These are phyloP conservation scores for Rhizopus delemar DNA, from an alignment of 371 early-diverging fungal genomes.

Conservation along the genomic window DNA sequence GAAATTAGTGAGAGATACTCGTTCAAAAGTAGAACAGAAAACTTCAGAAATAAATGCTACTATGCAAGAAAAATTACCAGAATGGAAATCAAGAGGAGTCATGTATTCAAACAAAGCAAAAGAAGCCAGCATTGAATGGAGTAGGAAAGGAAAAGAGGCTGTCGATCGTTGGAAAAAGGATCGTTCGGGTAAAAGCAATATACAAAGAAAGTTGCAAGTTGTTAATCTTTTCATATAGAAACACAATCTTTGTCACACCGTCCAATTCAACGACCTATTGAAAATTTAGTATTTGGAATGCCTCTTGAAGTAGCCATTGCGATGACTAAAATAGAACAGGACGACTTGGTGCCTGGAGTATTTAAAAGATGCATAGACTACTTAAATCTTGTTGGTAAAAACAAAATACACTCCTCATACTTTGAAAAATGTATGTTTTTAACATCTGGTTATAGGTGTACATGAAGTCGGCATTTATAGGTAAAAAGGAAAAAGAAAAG, in stretches of 20 bases:
- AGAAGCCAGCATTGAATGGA: conserved; percentile 54
- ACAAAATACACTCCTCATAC: too few relatives aligned
- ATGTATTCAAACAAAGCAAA: conserved; percentile 48
- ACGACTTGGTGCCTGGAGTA: conserved; percentile 68
- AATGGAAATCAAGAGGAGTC: conserved; percentile 45
- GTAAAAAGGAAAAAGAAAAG: conserved; percentile 14
- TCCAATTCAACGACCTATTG: conserved; percentile 13
- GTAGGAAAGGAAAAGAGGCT: conserved; percentile 48
- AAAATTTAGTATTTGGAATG: conserved; percentile 55
- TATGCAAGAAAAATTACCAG: conserved; percentile 51
- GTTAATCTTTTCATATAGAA: neutral
- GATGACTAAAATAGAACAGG: conserved; percentile 53
- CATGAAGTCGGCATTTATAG: conserved; percentile 64
- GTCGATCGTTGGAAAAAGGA: conserved; percentile 59
- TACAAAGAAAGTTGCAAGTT: neutral
- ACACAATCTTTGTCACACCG: neutral
- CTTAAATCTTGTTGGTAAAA: conserved; percentile 37
- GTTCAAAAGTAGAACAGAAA: conserved; percentile 43
- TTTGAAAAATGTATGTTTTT: neutral
- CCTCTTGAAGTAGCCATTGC: conserved; percentile 57
- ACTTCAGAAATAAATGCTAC: conserved; percentile 48
- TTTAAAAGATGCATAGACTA: conserved; percentile 81
- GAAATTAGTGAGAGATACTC: conserved; percentile 37
- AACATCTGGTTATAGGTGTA: conserved; percentile 38
- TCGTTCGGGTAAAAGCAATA: conserved; percentile 25